Evolutionary conservation across 306 rosid genomes (phyloP).

Genomic region (Chamaecrista fasciculata): DNA sequence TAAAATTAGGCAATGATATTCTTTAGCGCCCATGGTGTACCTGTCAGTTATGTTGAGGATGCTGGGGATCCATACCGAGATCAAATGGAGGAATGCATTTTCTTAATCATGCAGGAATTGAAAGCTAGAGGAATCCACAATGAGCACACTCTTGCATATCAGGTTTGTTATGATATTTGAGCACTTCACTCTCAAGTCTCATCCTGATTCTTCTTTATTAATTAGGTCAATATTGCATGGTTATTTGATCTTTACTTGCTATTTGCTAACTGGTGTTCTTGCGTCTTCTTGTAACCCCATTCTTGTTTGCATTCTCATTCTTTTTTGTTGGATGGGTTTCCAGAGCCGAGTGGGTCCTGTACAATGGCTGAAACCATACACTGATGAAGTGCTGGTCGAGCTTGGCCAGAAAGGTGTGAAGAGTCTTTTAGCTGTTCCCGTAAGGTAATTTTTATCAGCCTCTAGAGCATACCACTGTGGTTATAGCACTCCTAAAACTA

Average conservation of each 20-base stretch:
- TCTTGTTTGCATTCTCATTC: background rate
- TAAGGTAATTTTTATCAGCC: conserved; percentile 53
- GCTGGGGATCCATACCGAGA: conserved; percentile 98
- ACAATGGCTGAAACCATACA: conserved; percentile 96
- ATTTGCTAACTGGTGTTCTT: background rate
- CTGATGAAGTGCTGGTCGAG: conserved; percentile 93
- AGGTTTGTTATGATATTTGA: conserved; percentile 49
- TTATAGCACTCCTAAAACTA: background rate
- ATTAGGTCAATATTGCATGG: background rate
- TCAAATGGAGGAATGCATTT: conserved; percentile 96
- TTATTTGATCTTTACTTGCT: background rate
- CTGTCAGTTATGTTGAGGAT: conserved; percentile 85
- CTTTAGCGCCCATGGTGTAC: conserved; percentile 99
- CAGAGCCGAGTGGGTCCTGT: conserved; percentile 99
- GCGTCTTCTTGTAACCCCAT: conserved; percentile 11
- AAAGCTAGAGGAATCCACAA: conserved; percentile 81
- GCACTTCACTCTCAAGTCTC: background rate
- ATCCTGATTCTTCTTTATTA: conserved; percentile 5
- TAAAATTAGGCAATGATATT: conserved; percentile 71
- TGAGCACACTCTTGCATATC: conserved; percentile 93
- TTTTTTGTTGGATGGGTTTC: conserved; percentile 33
- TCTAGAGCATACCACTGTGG: background rate
- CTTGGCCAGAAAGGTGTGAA: conserved; percentile 93
- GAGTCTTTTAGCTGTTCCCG: conserved; percentile 96
- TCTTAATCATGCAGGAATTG: conserved; percentile 90